A percentile compares a stretch with the other conserved stretches of the same genome.
phyloP scores from a whole-genome alignment of 164 flowering plant species.

The Berberis vulgaris region DNA sequence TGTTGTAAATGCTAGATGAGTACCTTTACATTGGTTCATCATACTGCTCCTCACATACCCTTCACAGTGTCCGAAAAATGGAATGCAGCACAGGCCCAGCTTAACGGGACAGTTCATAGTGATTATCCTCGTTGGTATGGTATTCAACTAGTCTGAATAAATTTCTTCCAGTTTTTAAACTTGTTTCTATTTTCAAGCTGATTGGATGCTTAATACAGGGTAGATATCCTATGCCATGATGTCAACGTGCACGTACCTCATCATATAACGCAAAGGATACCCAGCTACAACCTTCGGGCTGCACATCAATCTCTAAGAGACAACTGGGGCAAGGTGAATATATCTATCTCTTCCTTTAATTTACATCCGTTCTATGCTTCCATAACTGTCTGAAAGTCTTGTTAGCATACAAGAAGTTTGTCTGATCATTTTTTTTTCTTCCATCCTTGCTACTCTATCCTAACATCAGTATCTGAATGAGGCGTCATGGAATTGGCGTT shows the following conservation, averaged over 20 bases:
- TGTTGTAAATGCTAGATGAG: constrained; percentile 58
- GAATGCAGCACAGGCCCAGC: constrained; percentile 38
- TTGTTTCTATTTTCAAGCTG: too few species aligned
- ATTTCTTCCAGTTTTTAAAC: not conserved
- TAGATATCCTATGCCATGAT: constrained; percentile 50
- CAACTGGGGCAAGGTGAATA: constrained; percentile 84
- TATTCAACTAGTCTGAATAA: constrained; percentile 18
- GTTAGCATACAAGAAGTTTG: not conserved
- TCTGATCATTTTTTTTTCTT: not conserved
- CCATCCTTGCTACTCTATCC: not conserved
- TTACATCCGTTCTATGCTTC: not conserved
- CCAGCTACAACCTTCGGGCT: constrained; percentile 74
- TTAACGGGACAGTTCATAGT: constrained; percentile 91
- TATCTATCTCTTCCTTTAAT: constrained; percentile 8
- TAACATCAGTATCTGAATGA: constrained; percentile 64
- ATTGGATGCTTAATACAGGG: constrained; percentile 11
- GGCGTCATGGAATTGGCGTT: constrained; percentile 93
- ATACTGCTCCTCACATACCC: constrained; percentile 95
- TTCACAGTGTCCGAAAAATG: constrained; percentile 37
- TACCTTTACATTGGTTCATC: constrained; percentile 95
- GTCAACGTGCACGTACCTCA: constrained; percentile 92
- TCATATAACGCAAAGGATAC: constrained; percentile 81
- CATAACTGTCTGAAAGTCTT: not conserved
- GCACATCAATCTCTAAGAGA: constrained; percentile 64
- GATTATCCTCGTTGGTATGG: constrained; percentile 67